phyloP scores from a whole-genome alignment of 2,329 filamentous ascomycete species.

The Colletotrichum tropicale region DNA sequence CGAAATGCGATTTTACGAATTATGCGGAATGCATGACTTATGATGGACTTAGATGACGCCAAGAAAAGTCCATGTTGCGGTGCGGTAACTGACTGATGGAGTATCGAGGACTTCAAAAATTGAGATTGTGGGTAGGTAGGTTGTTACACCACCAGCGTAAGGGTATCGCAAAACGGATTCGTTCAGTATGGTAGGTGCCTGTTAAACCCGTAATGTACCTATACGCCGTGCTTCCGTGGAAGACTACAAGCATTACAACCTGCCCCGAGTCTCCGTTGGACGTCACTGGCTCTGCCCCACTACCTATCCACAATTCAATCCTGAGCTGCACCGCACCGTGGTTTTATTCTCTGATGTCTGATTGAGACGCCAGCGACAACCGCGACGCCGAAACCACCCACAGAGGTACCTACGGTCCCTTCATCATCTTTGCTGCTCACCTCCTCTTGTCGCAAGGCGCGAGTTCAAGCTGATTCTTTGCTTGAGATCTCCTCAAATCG shows the following conservation, averaged over 20 bases:
- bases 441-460: not conserved
- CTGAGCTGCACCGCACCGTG: not conserved
- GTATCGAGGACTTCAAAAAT: not conserved
- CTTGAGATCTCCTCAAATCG: not conserved
- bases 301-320: not conserved
- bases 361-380: not conserved
- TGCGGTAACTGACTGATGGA: not conserved
- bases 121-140: not conserved
- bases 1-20: not conserved
- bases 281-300: slow-evolving; percentile 10
- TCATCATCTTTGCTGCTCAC: not conserved
- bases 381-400: not conserved
- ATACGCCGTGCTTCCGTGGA: not conserved
- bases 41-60: not conserved
- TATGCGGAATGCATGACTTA: not conserved
- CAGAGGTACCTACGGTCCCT: not conserved
- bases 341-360: not conserved
- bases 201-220: not conserved
- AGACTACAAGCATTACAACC: not conserved
- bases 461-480: not conserved
- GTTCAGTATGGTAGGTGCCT: not conserved
- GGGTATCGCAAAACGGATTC: not conserved
- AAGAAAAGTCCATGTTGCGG: not conserved
- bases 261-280: not conserved
- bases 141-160: not conserved